Conservation (phyloP, 2,329 filamentous ascomycete genomes). For the Colletotrichum eleusines region DNA sequence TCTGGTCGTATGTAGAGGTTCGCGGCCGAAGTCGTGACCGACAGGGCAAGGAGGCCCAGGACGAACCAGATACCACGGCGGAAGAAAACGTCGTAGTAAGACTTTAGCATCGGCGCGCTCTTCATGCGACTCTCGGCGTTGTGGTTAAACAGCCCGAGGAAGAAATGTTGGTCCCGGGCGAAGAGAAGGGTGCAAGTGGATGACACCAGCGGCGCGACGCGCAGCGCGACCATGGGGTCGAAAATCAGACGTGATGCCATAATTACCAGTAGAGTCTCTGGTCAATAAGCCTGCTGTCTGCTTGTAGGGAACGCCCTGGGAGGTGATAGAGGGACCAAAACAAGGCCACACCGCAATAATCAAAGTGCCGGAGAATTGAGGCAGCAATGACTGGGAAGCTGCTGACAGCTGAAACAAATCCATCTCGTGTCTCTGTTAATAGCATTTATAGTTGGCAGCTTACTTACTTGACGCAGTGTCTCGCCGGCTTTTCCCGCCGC, state of each 20-base stretch:
- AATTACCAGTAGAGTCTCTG: conserved; percentile 9
- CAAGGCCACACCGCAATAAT: neutral
- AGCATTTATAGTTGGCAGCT: neutral
- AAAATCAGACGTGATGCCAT: conserved; percentile 43
- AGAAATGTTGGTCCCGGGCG: conserved; percentile 45
- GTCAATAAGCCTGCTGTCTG: neutral
- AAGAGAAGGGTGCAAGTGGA: conserved; percentile 48
- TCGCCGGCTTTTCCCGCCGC: neutral
- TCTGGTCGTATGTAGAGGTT: neutral
- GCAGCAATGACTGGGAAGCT: neutral
- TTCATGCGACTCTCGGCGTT: conserved; percentile 24
- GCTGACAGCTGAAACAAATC: neutral
- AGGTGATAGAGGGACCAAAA: neutral
- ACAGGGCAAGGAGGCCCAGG: conserved; percentile 12
- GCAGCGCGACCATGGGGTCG: conserved; percentile 44
- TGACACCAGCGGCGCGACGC: conserved; percentile 48
- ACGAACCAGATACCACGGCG: conserved; percentile 37
- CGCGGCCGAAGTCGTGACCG: neutral
- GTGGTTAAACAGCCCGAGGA: conserved; percentile 38
- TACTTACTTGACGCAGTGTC: neutral
- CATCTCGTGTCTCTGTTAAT: neutral
- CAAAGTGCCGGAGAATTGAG: neutral
- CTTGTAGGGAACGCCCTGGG: neutral
- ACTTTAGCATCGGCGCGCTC: conserved; percentile 43
- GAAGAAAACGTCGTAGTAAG: conserved; percentile 47